phyloP scores from a whole-genome alignment of 257 asterid species.

The Penstemon barbatus region DNA sequence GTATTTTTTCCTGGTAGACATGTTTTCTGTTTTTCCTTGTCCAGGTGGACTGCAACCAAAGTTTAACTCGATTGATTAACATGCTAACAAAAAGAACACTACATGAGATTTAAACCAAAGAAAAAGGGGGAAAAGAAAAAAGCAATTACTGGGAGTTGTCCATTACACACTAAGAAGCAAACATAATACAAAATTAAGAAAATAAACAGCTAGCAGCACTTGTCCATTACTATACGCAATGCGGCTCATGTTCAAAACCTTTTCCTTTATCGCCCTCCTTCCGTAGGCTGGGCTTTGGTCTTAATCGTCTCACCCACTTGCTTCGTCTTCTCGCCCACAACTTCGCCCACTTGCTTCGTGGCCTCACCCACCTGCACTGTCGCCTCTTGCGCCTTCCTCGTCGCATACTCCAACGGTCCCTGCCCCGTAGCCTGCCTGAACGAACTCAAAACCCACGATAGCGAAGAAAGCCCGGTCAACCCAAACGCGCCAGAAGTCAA shows the following conservation, averaged over 20 bases:
- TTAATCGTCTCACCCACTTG: constrained; percentile 59
- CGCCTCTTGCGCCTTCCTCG: constrained; percentile 61
- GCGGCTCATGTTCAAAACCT: constrained; percentile 20
- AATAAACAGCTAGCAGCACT: background rate
- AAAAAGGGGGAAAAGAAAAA: too few relatives aligned
- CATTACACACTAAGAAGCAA: background rate
- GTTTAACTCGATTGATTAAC: too few relatives aligned
- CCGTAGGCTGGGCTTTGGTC: constrained; percentile 47
- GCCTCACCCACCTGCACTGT: constrained; percentile 31
- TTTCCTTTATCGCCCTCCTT: constrained; percentile 32
- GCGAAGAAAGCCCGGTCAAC: constrained; percentile 73
- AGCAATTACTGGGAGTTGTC: too few relatives aligned
- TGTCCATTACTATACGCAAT: constrained; percentile 21
- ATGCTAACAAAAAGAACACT: too few relatives aligned
- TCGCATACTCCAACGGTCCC: constrained; percentile 59
- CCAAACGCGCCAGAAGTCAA: constrained; percentile 83
- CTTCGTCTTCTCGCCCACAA: constrained; percentile 67
- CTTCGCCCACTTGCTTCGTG: constrained; percentile 35
- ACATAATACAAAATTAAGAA: background rate
- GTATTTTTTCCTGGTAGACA: too few relatives aligned
- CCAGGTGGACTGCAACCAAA: too few relatives aligned
- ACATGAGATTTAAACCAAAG: too few relatives aligned
- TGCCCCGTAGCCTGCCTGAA: constrained; percentile 56
- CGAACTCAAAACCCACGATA: constrained; percentile 65
- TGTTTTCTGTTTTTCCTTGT: too few relatives aligned